Evolutionary conservation across 768 basidiomycete genomes (phyloP), one percentile per base, ranked within the genome.

Genomic region (Agrocybe praecox): DNA sequence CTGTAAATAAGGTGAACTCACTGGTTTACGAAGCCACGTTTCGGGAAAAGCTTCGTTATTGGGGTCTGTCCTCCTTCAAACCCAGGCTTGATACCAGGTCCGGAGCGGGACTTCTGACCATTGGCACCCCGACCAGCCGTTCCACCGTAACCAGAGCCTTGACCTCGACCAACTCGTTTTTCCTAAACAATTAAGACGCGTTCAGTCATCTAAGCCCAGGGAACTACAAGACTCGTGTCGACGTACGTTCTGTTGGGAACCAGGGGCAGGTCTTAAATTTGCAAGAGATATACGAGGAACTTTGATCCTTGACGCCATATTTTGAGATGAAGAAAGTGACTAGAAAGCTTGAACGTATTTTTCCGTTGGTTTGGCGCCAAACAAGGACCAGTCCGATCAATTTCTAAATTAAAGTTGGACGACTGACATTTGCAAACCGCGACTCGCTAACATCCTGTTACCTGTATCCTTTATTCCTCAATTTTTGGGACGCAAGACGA

Each of bases 31-130:
- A 98, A 98, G 46, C 97, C 97, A 46, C 86, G 83, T 78, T 99
- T 99, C 6, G 97, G 97, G 67, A 96, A 91, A 44, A 87, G 77
- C 60, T 93, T 88, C 6, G 91, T 89, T 52, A 98, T 86, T 14
- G 96, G 92, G 5, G 96, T 98, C 71, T 98, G 96, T 60, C 97
- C 97, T 68, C 97, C 97, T 72, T 98, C 97, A 61, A 98, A 99
- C 6, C 92, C 88, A 23, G 85, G 80, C 63, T 81, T 84, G 26
- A 93, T 90, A 5, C 94, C 92, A 56, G 89, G 86, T 1, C 96
- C 96, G 5, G 93, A 86, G 59, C 96, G 86, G 34, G 97, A 89
- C 57, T 95, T 96, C 73, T 96, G 94, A 63, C 97, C 97, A 65
- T 99, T 99, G 72, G 92, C 84, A 74, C 97, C 97, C 53, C 94